Evolutionary conservation across 371 early-diverging fungal species (phyloP), one percentile per base, ranked within the genome.

Genomic region (Choanephora cucurbitarum): DNA sequence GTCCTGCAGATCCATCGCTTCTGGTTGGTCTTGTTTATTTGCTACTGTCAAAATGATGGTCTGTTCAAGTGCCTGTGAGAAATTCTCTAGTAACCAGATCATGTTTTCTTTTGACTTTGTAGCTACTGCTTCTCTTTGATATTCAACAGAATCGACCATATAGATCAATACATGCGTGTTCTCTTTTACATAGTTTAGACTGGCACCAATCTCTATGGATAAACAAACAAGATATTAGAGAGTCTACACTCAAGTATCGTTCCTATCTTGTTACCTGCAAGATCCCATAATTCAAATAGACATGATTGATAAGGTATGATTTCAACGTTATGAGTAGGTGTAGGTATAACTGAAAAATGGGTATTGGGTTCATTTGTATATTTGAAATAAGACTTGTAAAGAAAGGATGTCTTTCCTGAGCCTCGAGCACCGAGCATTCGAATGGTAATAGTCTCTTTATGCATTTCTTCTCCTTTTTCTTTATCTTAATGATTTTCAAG

Each of bases 361-460:
- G 64, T 61, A 44, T 69, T 60, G 10, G 70, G 62, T 55, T 69
- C 42, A 32, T 57, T 47, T 15, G 48, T 57, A 33, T 74, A 62
- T 49, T 71, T 71, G 41, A 70, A 69, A 44, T 69, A 66, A 5
- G 64, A 14, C 51, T 67, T 68, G 46, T 70, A 74, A 1, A 74
- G 58, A 60, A 74, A 69, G 2, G 65, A 61, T 0, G 75, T 74
- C 34, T 74, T 74, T 18, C 75, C 75, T 34, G 62, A 60, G 14
- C 67, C 62, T 39, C 64, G 61, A 22, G 64, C 57, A 9, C 73
- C 73, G 17, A 73, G 15, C 18, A 73, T 49, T 24, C 55, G 59
- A 15, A 61, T 43, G 5, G 52, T 55, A 32, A 61, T 55, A 24
- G 32, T 58, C 34, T 49, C 44, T 1, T 8, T 45, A 9, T 37